phyloP scores from a whole-genome alignment of 257 asterid genomes.

The Solanum ahanhuiri region DNA sequence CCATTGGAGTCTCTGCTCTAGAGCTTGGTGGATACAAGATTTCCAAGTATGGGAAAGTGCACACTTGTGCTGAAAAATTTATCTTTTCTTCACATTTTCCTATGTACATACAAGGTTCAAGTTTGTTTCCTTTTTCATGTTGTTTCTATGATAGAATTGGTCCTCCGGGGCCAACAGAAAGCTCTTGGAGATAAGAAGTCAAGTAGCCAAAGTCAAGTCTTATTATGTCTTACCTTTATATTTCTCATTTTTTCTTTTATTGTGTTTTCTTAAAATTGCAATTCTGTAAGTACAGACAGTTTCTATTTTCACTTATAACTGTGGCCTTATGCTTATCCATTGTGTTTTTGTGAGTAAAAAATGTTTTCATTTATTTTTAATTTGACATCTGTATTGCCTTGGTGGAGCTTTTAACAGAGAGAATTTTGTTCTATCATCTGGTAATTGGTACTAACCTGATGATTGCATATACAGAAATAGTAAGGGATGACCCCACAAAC shows the following conservation, averaged over 20 bases:
- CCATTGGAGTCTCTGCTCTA: neutral
- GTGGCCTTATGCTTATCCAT: neutral
- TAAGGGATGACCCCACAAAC: constrained; percentile 85
- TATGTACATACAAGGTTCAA: neutral
- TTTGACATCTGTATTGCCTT: neutral
- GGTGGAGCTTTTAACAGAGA: neutral
- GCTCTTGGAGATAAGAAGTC: neutral
- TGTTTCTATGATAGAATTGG: neutral
- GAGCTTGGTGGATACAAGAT: neutral
- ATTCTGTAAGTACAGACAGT: neutral
- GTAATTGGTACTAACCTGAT: neutral
- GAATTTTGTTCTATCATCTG: neutral
- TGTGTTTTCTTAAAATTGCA: neutral
- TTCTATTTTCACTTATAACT: neutral
- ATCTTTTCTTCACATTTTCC: neutral
- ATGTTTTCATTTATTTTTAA: neutral
- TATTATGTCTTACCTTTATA: neutral
- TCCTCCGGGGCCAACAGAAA: neutral
- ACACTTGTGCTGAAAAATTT: neutral
- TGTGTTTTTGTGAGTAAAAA: neutral
- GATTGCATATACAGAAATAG: constrained; percentile 50
- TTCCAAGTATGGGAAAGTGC: neutral
- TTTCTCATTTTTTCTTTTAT: neutral
- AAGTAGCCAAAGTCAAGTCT: neutral
- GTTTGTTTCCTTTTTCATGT: neutral